These are phyloP conservation scores for Pythium periplocum DNA, from an alignment of 352 stramenopile species.

Conservation along the genomic window DNA sequence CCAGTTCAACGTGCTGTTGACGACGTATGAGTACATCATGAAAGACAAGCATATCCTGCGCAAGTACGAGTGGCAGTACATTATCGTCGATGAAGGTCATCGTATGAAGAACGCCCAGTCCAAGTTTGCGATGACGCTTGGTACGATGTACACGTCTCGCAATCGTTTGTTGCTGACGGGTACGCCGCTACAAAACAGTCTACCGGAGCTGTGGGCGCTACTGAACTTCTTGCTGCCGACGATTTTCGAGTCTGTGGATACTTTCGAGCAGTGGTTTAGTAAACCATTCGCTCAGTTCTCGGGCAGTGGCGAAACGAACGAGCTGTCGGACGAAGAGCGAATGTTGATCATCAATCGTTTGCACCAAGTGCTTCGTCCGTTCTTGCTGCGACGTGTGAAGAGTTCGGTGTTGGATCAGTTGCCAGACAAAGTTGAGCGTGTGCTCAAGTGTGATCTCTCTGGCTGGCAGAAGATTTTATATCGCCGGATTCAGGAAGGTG, in stretches of 20 bases:
- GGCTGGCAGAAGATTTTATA: conserved; percentile 89
- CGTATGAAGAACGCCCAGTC: conserved; percentile 90
- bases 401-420: conserved; percentile 82
- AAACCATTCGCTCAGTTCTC: conserved; percentile 84
- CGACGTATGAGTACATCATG: conserved; percentile 94
- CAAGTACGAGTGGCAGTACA: conserved; percentile 90
- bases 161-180: conserved; percentile 96
- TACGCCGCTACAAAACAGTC: conserved; percentile 97
- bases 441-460: conserved; percentile 84
- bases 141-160: conserved; percentile 75
- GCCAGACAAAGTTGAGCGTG: conserved; percentile 83
- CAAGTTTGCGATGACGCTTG: conserved; percentile 87
- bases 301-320: conserved; percentile 69
- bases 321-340: conserved; percentile 83
- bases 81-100: conserved; percentile 94
- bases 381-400: conserved; percentile 82
- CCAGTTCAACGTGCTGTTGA: conserved; percentile 91
- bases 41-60: conserved; percentile 88
- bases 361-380: conserved; percentile 82
- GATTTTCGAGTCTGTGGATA: conserved; percentile 88
- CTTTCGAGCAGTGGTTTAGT: conserved; percentile 89
- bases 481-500: conserved; percentile 83
- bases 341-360: conserved; percentile 87
- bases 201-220: conserved; percentile 91
- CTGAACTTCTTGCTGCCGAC: conserved; percentile 91